Conservation (phyloP, 1,284 basidiomycete genomes). For the Puccinia horiana region DNA sequence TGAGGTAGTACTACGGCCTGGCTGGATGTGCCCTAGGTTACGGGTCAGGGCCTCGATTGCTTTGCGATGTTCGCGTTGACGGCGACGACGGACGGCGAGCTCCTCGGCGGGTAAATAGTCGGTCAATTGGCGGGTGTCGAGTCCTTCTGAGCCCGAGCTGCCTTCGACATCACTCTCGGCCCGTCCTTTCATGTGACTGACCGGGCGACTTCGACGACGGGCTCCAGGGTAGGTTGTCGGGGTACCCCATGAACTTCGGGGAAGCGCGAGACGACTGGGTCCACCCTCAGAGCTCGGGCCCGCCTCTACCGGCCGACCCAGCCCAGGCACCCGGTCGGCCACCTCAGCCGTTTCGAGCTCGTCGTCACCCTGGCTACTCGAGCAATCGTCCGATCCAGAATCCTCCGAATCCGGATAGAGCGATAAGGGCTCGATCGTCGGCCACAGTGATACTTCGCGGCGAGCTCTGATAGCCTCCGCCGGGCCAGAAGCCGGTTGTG, state of each 20-base stretch:
- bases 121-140: background rate
- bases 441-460: conserved; percentile 1
- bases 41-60: background rate
- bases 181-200: too few species aligned
- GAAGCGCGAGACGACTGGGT: background rate
- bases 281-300: background rate
- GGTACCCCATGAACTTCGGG: background rate
- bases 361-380: conserved; percentile 13
- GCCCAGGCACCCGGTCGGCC: background rate
- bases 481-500: background rate
- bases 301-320: background rate
- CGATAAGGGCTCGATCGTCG: conserved; percentile 13
- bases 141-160: background rate
- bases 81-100: background rate
- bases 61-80: background rate
- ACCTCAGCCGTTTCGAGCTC: background rate
- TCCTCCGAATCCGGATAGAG: background rate
- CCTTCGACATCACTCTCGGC: background rate
- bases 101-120: background rate
- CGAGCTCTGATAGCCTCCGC: background rate
- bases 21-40: background rate
- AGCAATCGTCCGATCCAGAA: background rate
- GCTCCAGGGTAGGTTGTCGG: background rate
- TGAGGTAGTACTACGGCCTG: background rate
- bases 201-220: background rate